These are phyloP conservation scores for Candida vaughaniae DNA, from an alignment of 805 yeast species.

Conservation along the genomic window DNA sequence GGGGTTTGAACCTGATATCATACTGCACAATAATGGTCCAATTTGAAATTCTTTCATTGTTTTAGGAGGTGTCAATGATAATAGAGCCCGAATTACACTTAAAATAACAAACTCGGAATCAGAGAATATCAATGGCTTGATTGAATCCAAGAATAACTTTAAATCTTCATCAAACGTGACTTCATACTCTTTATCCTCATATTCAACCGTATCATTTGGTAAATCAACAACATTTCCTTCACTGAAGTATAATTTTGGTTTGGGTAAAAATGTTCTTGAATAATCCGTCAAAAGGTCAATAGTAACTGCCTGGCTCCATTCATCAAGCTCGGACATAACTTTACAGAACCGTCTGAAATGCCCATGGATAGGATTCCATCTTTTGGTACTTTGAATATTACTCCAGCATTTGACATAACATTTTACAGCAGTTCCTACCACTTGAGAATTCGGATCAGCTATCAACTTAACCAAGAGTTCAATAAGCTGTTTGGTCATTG, in stretches of 20 bases:
- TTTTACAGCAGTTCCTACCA: slow-evolving; percentile 66
- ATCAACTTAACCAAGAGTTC: slow-evolving; percentile 52
- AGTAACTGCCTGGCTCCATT: slow-evolving; percentile 63
- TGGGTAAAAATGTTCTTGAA: slow-evolving; percentile 56
- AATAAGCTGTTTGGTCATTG: slow-evolving; percentile 48
- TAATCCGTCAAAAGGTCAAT: slow-evolving; percentile 69
- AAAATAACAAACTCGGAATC: slow-evolving; percentile 60
- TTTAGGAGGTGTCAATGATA: slow-evolving; percentile 57
- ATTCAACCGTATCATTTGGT: slow-evolving; percentile 49
- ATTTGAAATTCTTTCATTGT: slow-evolving; percentile 48
- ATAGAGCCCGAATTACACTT: slow-evolving; percentile 55
- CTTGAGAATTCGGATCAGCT: slow-evolving; percentile 63
- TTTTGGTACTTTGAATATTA: slow-evolving; percentile 34
- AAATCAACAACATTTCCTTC: slow-evolving; percentile 35
- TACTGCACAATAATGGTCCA: slow-evolving; percentile 50
- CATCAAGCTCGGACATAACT: slow-evolving; percentile 55
- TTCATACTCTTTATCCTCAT: slow-evolving; percentile 27
- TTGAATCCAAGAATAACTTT: slow-evolving; percentile 47
- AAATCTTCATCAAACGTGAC: slow-evolving; percentile 56
- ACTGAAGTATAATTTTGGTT: slow-evolving; percentile 45
- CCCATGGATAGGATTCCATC: slow-evolving; percentile 68
- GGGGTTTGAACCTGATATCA: slow-evolving; percentile 27
- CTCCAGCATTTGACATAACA: slow-evolving; percentile 50
- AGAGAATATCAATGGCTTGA: slow-evolving; percentile 48
- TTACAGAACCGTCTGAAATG: slow-evolving; percentile 60